Evolutionary conservation across 768 basidiomycete species (phyloP), one percentile per base, ranked within the genome.

Genomic region (Neoboletus subvelutipes): DNA sequence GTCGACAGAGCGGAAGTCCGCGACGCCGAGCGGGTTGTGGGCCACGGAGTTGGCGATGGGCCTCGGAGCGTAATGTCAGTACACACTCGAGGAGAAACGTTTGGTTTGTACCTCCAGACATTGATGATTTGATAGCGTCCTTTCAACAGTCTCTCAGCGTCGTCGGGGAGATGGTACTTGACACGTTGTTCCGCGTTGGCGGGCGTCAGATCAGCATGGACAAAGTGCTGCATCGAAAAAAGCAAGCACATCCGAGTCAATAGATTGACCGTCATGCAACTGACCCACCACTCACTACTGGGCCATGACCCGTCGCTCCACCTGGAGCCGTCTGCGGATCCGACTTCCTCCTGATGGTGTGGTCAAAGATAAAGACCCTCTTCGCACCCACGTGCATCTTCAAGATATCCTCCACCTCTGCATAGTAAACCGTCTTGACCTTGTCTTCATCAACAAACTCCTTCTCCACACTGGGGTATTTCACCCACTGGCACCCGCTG

Each of bases 181-280:
- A 78, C 76, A 9, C 78, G 74, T 3, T 57, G 54, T 8, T 69
- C 64, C 15, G 69, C 67, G 1, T 76, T 74, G 0, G 60, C 56
- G 52, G 61, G 70, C 0, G 76, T 76, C 63, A 78, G 77, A 63
- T 79, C 78, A 43, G 76, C 72, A 55, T 80, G 78, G 4, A 77
- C 75, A 36, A 62, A 67, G 20, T 67, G 64, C 75, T 76, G 12
- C 34, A 36, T 34, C 34, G 6, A 29, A 34, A 20, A 26, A 10
- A 7, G 20, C 8, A 10, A n/a, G n/a, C n/a, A n/a, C n/a, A n/a
- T n/a, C n/a, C n/a, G n/a, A 22, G 11, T 41, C 12, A 36, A 2
- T 9, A 5, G 20, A 12, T n/a, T 31, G 10, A 36, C 10, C 22
- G 9, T 1, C 12, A 18, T 20, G 8, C 24, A 13, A 28, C 37